Percentiles rank a stretch among this genome's conserved stretches.
These are phyloP conservation scores for Trypanosoma rangeli DNA, from an alignment of 208 protist species.

Conservation along the genomic window DNA sequence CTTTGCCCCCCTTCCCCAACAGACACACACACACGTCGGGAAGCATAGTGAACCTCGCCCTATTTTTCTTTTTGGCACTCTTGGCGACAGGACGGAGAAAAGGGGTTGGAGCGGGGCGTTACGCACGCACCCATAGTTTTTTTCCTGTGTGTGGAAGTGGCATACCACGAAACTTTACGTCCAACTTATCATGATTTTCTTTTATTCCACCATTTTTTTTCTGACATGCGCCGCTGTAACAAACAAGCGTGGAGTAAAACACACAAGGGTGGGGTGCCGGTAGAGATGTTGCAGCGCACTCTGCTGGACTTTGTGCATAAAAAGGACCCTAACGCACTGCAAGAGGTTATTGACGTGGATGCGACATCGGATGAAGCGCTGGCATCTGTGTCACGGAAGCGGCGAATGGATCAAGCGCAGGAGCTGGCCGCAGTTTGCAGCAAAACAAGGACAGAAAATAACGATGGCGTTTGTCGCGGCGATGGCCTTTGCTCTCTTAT, in stretches of 20 bases:
- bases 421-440: not conserved
- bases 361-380: not conserved
- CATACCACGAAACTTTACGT: not conserved
- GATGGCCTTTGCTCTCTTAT: conserved; percentile 48
- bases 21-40: no score
- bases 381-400: conserved; percentile 2
- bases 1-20: not conserved
- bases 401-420: not conserved
- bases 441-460: not conserved
- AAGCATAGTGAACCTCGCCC: not conserved
- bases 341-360: not conserved
- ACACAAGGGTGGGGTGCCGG: not conserved
- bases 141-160: not conserved
- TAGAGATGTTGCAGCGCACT: conserved; percentile 28
- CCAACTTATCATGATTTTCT: not conserved
- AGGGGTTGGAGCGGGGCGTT: no score
- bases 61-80: not conserved
- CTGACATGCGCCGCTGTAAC: not conserved
- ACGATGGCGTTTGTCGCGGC: conserved; percentile 3
- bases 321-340: conserved; percentile 5
- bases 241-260: conserved; percentile 1
- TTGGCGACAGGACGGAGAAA: not conserved
- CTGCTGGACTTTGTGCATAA: conserved; percentile 26
- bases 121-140: not conserved
- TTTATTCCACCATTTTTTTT: not conserved